A percentile compares a stretch with the other conserved stretches of the same genome.
phyloP scores from a whole-genome alignment of 352 stramenopile species.

The Pseudoperonospora humuli region DNA sequence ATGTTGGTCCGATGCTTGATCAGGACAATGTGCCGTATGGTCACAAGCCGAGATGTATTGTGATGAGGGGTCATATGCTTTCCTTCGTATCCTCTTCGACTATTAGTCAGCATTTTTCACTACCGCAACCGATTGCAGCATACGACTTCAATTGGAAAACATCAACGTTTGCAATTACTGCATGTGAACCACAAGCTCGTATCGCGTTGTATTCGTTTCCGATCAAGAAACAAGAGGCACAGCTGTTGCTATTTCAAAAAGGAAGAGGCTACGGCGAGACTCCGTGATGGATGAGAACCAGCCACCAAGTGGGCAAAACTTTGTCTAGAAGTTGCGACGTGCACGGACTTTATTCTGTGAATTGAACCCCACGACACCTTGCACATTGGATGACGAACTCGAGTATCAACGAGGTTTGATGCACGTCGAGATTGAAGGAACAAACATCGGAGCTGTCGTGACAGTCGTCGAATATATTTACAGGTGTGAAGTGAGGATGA shows the following conservation, averaged over 20 bases:
- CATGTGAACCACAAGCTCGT: no score
- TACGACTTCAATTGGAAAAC: no score
- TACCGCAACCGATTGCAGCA: no score
- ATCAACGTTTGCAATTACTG: no score
- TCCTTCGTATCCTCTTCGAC: no score
- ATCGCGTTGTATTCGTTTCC: no score
- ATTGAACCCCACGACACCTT: not conserved
- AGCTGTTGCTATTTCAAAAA: constrained; percentile 4
- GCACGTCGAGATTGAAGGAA: constrained; percentile 36
- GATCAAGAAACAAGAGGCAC: no score
- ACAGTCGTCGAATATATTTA: constrained; percentile 54
- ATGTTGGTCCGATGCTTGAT: no score
- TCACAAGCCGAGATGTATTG: no score
- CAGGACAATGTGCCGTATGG: no score
- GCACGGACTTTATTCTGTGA: constrained; percentile 17
- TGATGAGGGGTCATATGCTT: no score
- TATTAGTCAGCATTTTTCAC: no score
- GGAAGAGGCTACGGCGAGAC: constrained; percentile 17
- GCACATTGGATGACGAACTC: not conserved
- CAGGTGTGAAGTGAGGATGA: constrained; percentile 27
- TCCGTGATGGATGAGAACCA: constrained; percentile 9
- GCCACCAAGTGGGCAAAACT: not conserved
- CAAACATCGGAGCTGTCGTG: constrained; percentile 35
- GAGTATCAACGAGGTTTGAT: constrained; percentile 13
- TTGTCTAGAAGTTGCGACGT: constrained; percentile 5